Evolutionary conservation across 2,329 filamentous ascomycete species (phyloP).

Genomic region (Arthrocladium fulminans): DNA sequence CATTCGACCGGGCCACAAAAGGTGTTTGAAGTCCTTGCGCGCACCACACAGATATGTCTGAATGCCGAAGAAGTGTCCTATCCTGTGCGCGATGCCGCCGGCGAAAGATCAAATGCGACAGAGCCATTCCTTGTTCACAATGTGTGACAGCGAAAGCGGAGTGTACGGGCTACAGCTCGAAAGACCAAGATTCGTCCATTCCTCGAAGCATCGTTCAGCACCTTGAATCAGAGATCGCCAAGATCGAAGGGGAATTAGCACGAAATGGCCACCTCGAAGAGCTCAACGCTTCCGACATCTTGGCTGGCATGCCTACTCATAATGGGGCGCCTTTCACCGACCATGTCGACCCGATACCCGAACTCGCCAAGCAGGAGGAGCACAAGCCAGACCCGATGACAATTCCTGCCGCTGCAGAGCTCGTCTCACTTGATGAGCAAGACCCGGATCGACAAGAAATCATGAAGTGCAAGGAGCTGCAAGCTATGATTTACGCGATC

Average conservation of each 20-base stretch:
- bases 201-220: slow-evolving; percentile 29
- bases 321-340: slow-evolving; percentile 19
- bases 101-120: slow-evolving; percentile 25
- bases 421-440: slow-evolving; percentile 5
- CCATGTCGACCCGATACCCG: slow-evolving; percentile 13
- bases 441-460: slow-evolving; percentile 23
- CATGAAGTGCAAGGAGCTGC: slow-evolving; percentile 24
- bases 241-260: slow-evolving; percentile 26
- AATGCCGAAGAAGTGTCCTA: slow-evolving; percentile 23
- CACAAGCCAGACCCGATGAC: neutral
- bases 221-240: slow-evolving; percentile 29
- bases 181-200: slow-evolving; percentile 23
- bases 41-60: slow-evolving; percentile 16
- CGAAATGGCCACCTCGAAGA: slow-evolving; percentile 24
- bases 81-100: slow-evolving; percentile 24
- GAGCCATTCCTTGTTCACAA: slow-evolving; percentile 26
- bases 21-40: neutral
- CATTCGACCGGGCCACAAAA: no score
- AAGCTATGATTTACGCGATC: slow-evolving; percentile 26
- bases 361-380: slow-evolving; percentile 12
- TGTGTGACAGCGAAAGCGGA: slow-evolving; percentile 23
- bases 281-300: slow-evolving; percentile 21
- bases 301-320: slow-evolving; percentile 23
- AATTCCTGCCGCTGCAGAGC: slow-evolving; percentile 6
- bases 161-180: slow-evolving; percentile 27